Conservation (phyloP, 2,329 filamentous ascomycete genomes). For the Onygena corvina region DNA sequence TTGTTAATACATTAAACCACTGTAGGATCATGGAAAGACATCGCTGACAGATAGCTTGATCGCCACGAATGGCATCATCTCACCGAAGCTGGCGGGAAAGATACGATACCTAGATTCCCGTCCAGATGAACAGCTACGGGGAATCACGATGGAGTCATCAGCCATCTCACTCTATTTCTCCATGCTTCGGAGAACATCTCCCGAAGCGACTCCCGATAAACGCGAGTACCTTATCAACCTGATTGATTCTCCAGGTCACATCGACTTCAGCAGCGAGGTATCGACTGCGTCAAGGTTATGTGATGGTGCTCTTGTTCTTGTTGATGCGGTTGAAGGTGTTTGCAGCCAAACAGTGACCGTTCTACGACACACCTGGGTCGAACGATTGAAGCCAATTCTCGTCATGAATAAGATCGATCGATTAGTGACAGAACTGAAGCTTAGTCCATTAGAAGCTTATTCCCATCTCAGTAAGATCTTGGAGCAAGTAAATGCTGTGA, state of each 20-base stretch:
- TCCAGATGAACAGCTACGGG: slow-evolving; percentile 86
- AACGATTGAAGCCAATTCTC: slow-evolving; percentile 85
- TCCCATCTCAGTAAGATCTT: slow-evolving; percentile 77
- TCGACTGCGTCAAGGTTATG: slow-evolving; percentile 90
- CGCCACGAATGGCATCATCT: slow-evolving; percentile 98
- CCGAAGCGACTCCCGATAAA: slow-evolving; percentile 55
- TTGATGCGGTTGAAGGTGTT: slow-evolving; percentile 94
- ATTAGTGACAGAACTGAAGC: slow-evolving; percentile 82
- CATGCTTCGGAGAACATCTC: slow-evolving; percentile 62
- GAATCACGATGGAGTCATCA: slow-evolving; percentile 99
- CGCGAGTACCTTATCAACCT: slow-evolving; percentile 94
- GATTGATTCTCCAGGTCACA: slow-evolving; percentile 95
- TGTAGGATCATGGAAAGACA: slow-evolving; percentile 87
- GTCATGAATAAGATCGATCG: slow-evolving; percentile 99
- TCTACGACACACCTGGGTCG: slow-evolving; percentile 83
- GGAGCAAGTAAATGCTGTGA: slow-evolving; percentile 92
- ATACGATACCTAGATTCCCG: slow-evolving; percentile 94
- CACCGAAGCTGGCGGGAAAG: slow-evolving; percentile 91
- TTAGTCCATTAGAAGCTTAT: slow-evolving; percentile 83
- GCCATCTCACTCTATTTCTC: slow-evolving; percentile 95
- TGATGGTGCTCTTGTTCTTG: slow-evolving; percentile 84
- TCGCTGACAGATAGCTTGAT: slow-evolving; percentile 92
- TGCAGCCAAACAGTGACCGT: slow-evolving; percentile 98
- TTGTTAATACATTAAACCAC: slow-evolving; percentile 10
- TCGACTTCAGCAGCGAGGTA: slow-evolving; percentile 97